Percentiles rank a stretch among this genome's conserved stretches.
Evolutionary conservation across 768 basidiomycete genomes (phyloP).

Genomic region (Punctularia strigosozonata): DNA sequence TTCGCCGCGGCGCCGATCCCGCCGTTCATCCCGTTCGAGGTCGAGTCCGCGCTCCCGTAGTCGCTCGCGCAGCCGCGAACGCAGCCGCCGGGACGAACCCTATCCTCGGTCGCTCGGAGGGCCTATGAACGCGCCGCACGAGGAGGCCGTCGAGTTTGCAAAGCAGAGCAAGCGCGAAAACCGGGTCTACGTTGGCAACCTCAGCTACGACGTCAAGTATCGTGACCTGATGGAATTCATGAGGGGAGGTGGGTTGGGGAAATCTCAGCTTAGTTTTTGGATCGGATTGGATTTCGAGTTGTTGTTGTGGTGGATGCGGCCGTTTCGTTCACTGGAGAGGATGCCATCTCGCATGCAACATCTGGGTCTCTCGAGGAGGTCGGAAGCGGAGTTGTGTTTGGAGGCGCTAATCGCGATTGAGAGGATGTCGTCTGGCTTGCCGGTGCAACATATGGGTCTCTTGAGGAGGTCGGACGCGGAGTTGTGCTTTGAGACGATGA

Average conservation of each 20-base stretch:
- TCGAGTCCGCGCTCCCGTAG: conserved; percentile 39
- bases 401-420: too few relatives aligned
- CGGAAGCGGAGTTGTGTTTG: conserved; percentile 4
- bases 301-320: too few relatives aligned
- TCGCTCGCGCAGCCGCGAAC: conserved; percentile 45
- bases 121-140: conserved; percentile 82
- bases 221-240: conserved; percentile 99
- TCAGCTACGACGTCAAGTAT: conserved; percentile 98
- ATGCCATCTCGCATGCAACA: too few relatives aligned
- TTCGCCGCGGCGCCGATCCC: conserved; percentile 47
- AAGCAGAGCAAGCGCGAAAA: conserved; percentile 97
- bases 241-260: conserved; percentile 98
- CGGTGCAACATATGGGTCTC: not conserved
- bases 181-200: conserved; percentile 96
- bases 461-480: conserved; percentile 1
- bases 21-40: conserved; percentile 56
- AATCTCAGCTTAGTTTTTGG: conserved; percentile 52
- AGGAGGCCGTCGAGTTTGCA: conserved; percentile 92
- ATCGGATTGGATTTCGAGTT: conserved; percentile 15
- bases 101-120: conserved; percentile 77
- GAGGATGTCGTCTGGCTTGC: too few relatives aligned
- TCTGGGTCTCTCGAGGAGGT: conserved; percentile 39
- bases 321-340: too few relatives aligned
- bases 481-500: conserved; percentile 1
- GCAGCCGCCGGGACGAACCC: conserved; percentile 41